phyloP scores from a whole-genome alignment of 2,329 filamentous ascomycete genomes.

The Cladosporium phlei region DNA sequence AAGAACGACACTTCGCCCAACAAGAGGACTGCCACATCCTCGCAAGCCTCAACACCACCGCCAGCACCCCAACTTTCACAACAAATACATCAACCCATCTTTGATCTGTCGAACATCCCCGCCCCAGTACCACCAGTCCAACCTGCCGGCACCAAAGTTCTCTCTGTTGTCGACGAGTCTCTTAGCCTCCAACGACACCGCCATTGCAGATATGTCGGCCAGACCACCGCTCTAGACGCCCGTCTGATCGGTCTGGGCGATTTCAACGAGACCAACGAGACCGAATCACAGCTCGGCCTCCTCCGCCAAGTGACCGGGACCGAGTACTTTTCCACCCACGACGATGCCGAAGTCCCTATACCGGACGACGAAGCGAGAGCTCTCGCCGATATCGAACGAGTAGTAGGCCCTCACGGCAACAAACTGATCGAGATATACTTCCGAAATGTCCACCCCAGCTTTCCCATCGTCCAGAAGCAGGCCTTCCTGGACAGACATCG shows the following conservation, averaged over 20 bases:
- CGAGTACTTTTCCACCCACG: constrained; percentile 76
- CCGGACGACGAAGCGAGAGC: constrained; percentile 66
- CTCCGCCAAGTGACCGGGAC: constrained; percentile 71
- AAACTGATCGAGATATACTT: constrained; percentile 78
- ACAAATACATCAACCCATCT: constrained; percentile 7
- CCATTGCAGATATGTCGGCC: constrained; percentile 77
- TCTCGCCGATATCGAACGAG: constrained; percentile 66
- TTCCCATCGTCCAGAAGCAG: constrained; percentile 76
- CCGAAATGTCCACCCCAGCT: constrained; percentile 70
- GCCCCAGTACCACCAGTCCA: constrained; percentile 4
- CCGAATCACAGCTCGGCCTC: constrained; percentile 57
- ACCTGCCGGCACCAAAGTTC: constrained; percentile 25
- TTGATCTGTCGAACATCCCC: constrained; percentile 5
- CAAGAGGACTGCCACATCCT: constrained; percentile 23
- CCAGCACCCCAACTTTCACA: constrained; percentile 12
- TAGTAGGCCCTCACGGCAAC: constrained; percentile 72
- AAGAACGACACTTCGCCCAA: constrained; percentile 19
- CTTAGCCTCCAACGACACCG: constrained; percentile 72
- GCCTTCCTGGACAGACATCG: constrained; percentile 76
- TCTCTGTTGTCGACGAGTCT: constrained; percentile 41
- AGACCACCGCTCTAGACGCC: constrained; percentile 77
- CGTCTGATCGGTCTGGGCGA: constrained; percentile 75
- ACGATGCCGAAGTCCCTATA: constrained; percentile 67
- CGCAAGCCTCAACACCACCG: constrained; percentile 14
- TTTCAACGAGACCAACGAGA: constrained; percentile 78